These are phyloP conservation scores for Neoarthrinium moseri DNA, from an alignment of 2,329 filamentous ascomycete species.

Conservation along the genomic window DNA sequence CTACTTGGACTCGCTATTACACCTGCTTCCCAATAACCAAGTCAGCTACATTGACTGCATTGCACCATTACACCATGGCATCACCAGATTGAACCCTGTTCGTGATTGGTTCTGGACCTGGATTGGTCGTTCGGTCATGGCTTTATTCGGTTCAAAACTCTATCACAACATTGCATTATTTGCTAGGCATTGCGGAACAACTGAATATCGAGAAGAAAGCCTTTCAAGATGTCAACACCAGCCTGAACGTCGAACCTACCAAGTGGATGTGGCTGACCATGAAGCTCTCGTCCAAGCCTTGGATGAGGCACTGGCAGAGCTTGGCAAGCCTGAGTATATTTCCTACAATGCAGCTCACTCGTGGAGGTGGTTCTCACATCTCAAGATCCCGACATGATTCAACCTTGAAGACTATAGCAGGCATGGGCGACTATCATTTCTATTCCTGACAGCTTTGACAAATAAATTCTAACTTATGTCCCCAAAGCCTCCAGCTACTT, in stretches of 20 bases:
- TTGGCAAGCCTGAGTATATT: slow-evolving; percentile 44
- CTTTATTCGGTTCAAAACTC: slow-evolving; percentile 38
- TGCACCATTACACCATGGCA: background rate
- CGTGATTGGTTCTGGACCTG: slow-evolving; percentile 46
- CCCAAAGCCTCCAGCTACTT: no score
- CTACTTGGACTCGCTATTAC: no score
- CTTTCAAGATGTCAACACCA: slow-evolving; percentile 25
- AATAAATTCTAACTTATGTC: no score
- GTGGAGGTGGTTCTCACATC: no score
- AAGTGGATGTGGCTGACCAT: slow-evolving; percentile 41
- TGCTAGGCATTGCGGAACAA: slow-evolving; percentile 38
- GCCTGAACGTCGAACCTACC: slow-evolving; percentile 39
- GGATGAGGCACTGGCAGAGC: slow-evolving; percentile 35
- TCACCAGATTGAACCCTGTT: slow-evolving; percentile 21
- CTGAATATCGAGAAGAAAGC: slow-evolving; percentile 34
- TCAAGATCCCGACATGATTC: no score
- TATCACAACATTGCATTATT: slow-evolving; percentile 48
- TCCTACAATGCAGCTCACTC: slow-evolving; percentile 54
- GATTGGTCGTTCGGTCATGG: slow-evolving; percentile 43
- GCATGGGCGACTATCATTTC: no score
- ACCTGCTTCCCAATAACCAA: no score
- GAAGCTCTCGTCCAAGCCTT: slow-evolving; percentile 35
- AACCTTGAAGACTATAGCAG: no score
- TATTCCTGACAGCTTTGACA: no score
- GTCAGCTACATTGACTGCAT: no score